Percentiles rank a stretch among this genome's conserved stretches.
phyloP scores from a whole-genome alignment of 2,329 filamentous ascomycete species.

The Rutstroemia sp. region DNA sequence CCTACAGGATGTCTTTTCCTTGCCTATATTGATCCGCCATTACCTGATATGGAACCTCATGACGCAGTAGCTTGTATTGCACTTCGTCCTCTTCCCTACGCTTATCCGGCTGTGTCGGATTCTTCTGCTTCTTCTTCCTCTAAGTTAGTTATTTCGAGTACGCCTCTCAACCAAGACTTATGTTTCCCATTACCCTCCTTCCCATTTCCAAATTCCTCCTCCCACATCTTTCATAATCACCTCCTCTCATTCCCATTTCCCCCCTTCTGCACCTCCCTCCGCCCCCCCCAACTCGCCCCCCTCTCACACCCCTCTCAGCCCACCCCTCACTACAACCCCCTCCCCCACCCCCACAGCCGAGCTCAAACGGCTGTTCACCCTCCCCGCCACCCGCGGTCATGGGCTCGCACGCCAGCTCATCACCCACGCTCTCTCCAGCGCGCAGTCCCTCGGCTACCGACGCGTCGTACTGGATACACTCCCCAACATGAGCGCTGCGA shows the following conservation, averaged over 20 bases:
- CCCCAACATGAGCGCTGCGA: background rate
- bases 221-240: background rate
- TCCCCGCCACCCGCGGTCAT: slow-evolving; percentile 22
- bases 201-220: background rate
- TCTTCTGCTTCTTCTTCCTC: background rate
- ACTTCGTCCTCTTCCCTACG: background rate
- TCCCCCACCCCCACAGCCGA: slow-evolving; percentile 31
- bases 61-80: background rate
- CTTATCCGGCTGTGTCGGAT: background rate
- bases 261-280: background rate
- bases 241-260: background rate
- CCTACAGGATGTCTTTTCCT: slow-evolving; percentile 42
- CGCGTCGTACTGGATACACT: background rate
- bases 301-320: background rate
- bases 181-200: background rate
- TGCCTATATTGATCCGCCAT: slow-evolving; percentile 25
- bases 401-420: background rate
- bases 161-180: background rate
- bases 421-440: background rate
- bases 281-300: no score
- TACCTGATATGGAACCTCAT: background rate
- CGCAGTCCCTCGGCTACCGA: background rate
- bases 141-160: background rate
- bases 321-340: no score
- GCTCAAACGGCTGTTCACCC: slow-evolving; percentile 51